These are phyloP conservation scores for Chaetomium globosum DNA, from an alignment of 2,329 filamentous ascomycete genomes.

Conservation along the genomic window DNA sequence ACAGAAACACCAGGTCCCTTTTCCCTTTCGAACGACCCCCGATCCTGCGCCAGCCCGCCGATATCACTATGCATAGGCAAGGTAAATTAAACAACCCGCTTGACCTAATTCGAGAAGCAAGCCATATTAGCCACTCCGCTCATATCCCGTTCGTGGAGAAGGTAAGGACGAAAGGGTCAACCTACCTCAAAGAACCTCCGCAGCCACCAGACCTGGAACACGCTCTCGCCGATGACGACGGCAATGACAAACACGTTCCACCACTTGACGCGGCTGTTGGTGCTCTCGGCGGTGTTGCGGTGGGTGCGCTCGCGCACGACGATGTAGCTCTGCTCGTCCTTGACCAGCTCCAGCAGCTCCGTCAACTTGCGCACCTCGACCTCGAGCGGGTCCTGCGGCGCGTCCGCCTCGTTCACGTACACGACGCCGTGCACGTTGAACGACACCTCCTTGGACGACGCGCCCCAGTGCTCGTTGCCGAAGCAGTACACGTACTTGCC, in stretches of 20 bases:
- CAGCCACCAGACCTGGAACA: constrained; percentile 99
- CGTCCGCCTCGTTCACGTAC: constrained; percentile 88
- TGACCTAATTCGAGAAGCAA: constrained; percentile 31
- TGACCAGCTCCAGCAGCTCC: constrained; percentile 86
- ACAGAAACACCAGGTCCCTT: constrained; percentile 21
- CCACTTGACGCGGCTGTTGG: constrained; percentile 97
- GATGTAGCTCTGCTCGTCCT: constrained; percentile 98
- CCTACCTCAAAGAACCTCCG: constrained; percentile 95
- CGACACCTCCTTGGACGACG: constrained; percentile 94
- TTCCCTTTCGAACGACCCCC: constrained; percentile 16
- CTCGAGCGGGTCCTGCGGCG: constrained; percentile 84
- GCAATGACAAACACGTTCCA: constrained; percentile 97
- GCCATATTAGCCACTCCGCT: constrained; percentile 1
- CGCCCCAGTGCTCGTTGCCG: constrained; percentile 97
- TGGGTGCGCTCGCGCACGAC: constrained; percentile 93
- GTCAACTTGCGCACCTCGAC: constrained; percentile 83
- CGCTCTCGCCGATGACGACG: constrained; percentile 83
- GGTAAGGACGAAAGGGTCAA: constrained; percentile 35
- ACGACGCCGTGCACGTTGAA: constrained; percentile 99
- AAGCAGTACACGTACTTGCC: constrained; percentile 97
- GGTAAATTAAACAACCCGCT: constrained; percentile 37
- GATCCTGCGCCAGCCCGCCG: constrained; percentile 26
- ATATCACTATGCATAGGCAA: constrained; percentile 11
- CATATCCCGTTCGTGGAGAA: not conserved
- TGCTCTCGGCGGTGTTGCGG: constrained; percentile 98